Percentiles rank a stretch among this genome's conserved stretches.
phyloP scores from a whole-genome alignment of 305 asterid genomes.

The Fraxinus dipetala region DNA sequence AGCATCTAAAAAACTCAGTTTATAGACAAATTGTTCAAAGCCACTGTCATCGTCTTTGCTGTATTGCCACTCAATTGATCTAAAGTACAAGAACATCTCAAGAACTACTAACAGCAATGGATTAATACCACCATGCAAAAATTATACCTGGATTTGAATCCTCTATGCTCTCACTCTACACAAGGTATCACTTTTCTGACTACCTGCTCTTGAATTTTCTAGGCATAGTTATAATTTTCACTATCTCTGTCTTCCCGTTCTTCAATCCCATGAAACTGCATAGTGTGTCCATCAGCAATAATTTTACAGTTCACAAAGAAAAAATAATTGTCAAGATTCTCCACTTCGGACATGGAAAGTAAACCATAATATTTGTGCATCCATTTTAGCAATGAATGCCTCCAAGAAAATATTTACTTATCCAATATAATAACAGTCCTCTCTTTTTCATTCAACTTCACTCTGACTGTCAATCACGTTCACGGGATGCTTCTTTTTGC shows the following conservation, averaged over 20 bases:
- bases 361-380: not conserved
- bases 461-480: conserved; percentile 15
- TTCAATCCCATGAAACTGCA: not conserved
- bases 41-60: not conserved
- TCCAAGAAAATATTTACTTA: not conserved
- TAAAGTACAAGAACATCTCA: not conserved
- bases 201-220: not conserved
- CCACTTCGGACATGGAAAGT: not conserved
- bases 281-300: not conserved
- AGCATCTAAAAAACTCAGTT: not conserved
- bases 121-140: not conserved
- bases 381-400: not conserved
- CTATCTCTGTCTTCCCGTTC: not conserved
- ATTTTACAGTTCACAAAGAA: not conserved
- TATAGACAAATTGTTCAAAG: not conserved
- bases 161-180: not conserved
- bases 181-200: not conserved
- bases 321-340: not conserved
- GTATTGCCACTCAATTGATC: not conserved
- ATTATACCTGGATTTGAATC: not conserved
- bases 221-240: not conserved
- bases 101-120: not conserved
- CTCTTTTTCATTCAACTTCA: conserved; percentile 17
- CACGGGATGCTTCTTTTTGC: conserved; percentile 30
- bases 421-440: not conserved